Base-by-base conservation (phyloP, 2,329 filamentous ascomycete species). In the Cercospora sojina region DNA sequence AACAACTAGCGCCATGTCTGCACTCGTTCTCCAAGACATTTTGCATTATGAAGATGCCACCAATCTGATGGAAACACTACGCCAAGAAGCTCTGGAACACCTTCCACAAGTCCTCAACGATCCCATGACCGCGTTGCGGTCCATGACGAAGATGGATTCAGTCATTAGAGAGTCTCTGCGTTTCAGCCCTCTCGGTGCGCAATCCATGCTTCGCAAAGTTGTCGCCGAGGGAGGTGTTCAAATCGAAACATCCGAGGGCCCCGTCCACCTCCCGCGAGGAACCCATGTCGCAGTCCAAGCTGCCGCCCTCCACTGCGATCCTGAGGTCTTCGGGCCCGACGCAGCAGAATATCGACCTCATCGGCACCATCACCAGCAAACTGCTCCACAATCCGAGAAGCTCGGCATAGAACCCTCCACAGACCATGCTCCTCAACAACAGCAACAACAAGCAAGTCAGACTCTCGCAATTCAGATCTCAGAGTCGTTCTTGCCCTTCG, bases 121-220 rank as follows among this genome's bases (percentile, higher is more conserved):
- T 49, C 43, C 43, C 6, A 20, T 23, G 12, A 16, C 43, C 4
- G 43, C 43, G 13, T 13, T 49, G 43, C 43, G 43, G 2, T 49
- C 43, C 43, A 49, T 49, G 43, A 25, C 43, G 20, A 49, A 49
- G 10, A 62, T 69, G 3, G 73, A 74, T 47, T 72, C 70, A 10
- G 64, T 70, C 8, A 70, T 77, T 53, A 71, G 74, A 29, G 75
- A 77, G 63, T 67, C 67, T 3, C 53, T 75, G 32, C 70, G 74
- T 1, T 64, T 65, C 6, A 41, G 43, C 29, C 63, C 67, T 2
- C 60, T 70, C 27, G 27, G 59, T 1, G 60, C 71, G 9, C 62
- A 62, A 25, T 67, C 64, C 5, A 59, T 71, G 47, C 64, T 67
- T 29, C 25, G 70, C 27, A 59, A 70, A 59, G 73, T 76, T 25